Conservation (phyloP, 2,329 filamentous ascomycete genomes). For the Aspergillus awamori region DNA sequence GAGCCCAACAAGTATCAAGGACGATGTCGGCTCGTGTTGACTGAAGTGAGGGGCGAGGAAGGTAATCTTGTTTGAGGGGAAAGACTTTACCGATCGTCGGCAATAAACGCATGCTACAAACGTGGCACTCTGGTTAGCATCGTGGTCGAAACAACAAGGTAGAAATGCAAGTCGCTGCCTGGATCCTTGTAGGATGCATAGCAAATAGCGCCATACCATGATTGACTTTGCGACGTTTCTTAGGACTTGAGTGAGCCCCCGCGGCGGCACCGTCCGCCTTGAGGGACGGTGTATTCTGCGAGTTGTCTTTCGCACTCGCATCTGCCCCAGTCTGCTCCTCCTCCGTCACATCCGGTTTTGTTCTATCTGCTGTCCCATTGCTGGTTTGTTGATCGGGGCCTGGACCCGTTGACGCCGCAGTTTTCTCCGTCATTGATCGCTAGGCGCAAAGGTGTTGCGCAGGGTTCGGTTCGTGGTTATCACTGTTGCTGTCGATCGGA, state of each 20-base stretch:
- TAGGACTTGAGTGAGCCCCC: slow-evolving; percentile 59
- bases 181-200: slow-evolving; percentile 32
- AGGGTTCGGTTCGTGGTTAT: slow-evolving; percentile 22
- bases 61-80: slow-evolving; percentile 13
- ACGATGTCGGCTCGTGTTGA: slow-evolving; percentile 16
- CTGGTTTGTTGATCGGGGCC: slow-evolving; percentile 31
- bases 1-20: slow-evolving; percentile 17
- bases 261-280: slow-evolving; percentile 39
- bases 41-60: slow-evolving; percentile 13
- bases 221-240: slow-evolving; percentile 87
- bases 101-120: slow-evolving; percentile 82
- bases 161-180: slow-evolving; percentile 18
- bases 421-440: slow-evolving; percentile 37
- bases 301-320: slow-evolving; percentile 33
- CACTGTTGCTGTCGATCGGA: slow-evolving; percentile 18
- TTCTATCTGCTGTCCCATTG: slow-evolving; percentile 32
- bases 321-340: slow-evolving; percentile 31
- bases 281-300: slow-evolving; percentile 28
- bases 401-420: slow-evolving; percentile 26
- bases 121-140: slow-evolving; percentile 31
- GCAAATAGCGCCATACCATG: slow-evolving; percentile 66
- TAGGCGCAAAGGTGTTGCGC: slow-evolving; percentile 29
- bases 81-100: slow-evolving; percentile 76
- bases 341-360: slow-evolving; percentile 23
- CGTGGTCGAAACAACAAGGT: slow-evolving; percentile 21